phyloP scores from a whole-genome alignment of 2,329 filamentous ascomycete genomes.

The Fusarium sp. region DNA sequence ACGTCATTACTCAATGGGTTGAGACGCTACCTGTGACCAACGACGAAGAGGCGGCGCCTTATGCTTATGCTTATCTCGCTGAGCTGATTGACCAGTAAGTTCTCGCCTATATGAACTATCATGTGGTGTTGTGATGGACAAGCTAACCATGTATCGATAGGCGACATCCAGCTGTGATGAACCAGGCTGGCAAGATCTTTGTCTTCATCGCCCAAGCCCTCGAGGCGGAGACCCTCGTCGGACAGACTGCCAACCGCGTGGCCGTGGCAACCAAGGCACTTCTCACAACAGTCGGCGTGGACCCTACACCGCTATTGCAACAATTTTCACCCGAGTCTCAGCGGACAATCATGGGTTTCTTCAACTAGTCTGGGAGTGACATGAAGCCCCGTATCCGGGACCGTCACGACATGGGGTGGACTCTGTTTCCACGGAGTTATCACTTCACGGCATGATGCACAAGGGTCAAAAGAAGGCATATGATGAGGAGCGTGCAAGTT shows the following conservation, averaged over 20 bases:
- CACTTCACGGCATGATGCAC: slow-evolving; percentile 17
- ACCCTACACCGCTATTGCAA: slow-evolving; percentile 79
- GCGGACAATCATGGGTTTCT: slow-evolving; percentile 80
- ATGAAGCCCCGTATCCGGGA: slow-evolving; percentile 9
- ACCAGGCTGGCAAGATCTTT: slow-evolving; percentile 84
- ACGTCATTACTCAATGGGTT: slow-evolving; percentile 86
- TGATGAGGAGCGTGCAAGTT: slow-evolving; percentile 34
- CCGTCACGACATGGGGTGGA: slow-evolving; percentile 1
- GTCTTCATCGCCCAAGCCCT: slow-evolving; percentile 87
- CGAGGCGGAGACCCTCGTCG: slow-evolving; percentile 89
- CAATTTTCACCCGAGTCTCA: slow-evolving; percentile 84
- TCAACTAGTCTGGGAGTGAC: slow-evolving; percentile 62
- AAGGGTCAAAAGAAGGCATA: slow-evolving; percentile 14
- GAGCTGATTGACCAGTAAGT: slow-evolving; percentile 95
- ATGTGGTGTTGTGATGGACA: not conserved
- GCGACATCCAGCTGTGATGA: slow-evolving; percentile 83
- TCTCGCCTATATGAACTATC: not conserved
- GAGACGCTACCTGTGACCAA: slow-evolving; percentile 91
- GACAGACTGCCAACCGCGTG: slow-evolving; percentile 81
- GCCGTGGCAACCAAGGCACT: slow-evolving; percentile 82
- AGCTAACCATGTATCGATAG: slow-evolving; percentile 59
- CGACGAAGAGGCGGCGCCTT: slow-evolving; percentile 96
- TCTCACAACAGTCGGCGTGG: slow-evolving; percentile 76
- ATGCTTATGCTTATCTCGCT: slow-evolving; percentile 91
- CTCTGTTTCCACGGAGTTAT: slow-evolving; percentile 16